phyloP scores from a whole-genome alignment of 1,284 basidiomycete species.

The Polyporus tsugae region DNA sequence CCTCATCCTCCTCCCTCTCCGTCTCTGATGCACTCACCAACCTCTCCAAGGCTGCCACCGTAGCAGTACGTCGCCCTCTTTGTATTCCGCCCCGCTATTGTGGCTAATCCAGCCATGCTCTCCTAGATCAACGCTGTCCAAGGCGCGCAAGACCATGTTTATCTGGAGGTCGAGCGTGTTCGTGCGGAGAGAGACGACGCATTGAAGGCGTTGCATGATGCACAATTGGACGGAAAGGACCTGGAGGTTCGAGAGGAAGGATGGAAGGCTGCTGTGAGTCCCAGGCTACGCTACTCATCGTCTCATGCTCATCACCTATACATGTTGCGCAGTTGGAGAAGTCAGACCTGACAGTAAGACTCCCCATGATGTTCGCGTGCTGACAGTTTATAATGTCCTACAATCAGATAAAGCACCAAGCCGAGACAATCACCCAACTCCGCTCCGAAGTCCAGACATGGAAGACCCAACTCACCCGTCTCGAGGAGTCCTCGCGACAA shows the following conservation, averaged over 20 bases:
- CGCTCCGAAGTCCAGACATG: conserved; percentile 70
- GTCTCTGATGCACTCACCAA: conserved; percentile 41
- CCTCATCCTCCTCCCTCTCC: conserved; percentile 32
- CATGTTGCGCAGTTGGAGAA: conserved; percentile 56
- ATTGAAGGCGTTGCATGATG: conserved; percentile 52
- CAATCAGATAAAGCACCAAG: conserved; percentile 61
- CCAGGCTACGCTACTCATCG: background rate
- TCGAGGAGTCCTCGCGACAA: conserved; percentile 55
- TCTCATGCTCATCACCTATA: conserved; percentile 12
- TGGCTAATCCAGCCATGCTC: background rate
- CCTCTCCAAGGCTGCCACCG: conserved; percentile 39
- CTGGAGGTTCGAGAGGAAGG: conserved; percentile 57
- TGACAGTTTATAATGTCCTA: background rate
- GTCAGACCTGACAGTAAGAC: conserved; percentile 61
- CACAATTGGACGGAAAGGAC: conserved; percentile 55
- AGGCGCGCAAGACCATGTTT: conserved; percentile 40
- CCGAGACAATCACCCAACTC: conserved; percentile 65
- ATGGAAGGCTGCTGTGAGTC: conserved; percentile 64
- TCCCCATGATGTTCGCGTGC: conserved; percentile 7
- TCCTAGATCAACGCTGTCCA: conserved; percentile 39
- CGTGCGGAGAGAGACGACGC: conserved; percentile 63
- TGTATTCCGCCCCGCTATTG: background rate
- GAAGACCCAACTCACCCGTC: conserved; percentile 70
- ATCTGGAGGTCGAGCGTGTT: conserved; percentile 49
- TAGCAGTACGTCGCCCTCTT: conserved; percentile 34